A percentile compares a stretch with the other conserved stretches of the same genome.
These are phyloP conservation scores for Colletotrichum scovillei DNA, from an alignment of 2,329 filamentous ascomycete species.

Conservation along the genomic window DNA sequence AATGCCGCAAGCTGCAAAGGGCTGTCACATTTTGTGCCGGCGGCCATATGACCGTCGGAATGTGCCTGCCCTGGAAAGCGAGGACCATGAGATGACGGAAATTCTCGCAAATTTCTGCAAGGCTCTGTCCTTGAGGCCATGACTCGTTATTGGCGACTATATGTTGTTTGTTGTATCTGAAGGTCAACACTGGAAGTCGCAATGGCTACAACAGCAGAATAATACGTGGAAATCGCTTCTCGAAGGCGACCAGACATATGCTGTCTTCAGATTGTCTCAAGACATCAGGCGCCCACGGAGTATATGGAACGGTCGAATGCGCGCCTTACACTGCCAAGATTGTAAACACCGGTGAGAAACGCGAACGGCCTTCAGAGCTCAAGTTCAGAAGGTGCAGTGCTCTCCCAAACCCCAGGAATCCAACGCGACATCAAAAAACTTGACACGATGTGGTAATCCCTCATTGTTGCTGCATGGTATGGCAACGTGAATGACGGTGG, in stretches of 20 bases:
- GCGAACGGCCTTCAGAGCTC: no score
- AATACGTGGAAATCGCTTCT: neutral
- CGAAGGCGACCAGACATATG: neutral
- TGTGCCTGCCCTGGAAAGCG: neutral
- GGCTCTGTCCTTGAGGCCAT: neutral
- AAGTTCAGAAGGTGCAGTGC: no score
- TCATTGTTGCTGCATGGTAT: neutral
- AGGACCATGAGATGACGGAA: neutral
- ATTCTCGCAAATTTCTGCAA: no score
- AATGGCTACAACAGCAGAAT: neutral
- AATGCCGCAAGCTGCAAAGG: neutral
- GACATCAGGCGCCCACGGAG: no score
- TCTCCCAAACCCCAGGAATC: neutral
- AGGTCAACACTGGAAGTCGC: neutral
- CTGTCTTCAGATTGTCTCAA: neutral
- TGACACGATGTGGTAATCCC: neutral
- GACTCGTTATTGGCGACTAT: neutral
- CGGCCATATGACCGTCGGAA: neutral
- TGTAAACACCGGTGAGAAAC: no score
- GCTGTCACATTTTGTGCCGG: neutral
- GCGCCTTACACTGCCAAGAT: no score
- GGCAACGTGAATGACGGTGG: neutral
- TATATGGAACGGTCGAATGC: no score
- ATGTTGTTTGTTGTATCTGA: neutral
- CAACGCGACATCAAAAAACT: neutral